phyloP scores from a whole-genome alignment of 2,329 filamentous ascomycete genomes.

The Pseudogymnoascus sp. region DNA sequence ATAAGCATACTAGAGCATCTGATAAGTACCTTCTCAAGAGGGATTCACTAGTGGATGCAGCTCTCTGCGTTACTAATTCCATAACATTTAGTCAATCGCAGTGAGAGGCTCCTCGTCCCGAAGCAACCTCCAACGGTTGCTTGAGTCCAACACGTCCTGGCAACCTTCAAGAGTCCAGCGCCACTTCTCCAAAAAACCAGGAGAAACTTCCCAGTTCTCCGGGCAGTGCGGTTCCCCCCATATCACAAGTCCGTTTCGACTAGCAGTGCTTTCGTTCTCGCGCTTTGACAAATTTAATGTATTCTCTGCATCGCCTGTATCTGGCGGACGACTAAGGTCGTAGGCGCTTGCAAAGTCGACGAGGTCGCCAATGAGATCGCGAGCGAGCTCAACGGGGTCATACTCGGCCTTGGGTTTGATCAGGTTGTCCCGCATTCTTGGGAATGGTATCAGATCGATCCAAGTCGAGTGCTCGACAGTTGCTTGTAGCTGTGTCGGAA shows the following conservation, averaged over 20 bases:
- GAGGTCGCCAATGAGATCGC: slow-evolving; percentile 19
- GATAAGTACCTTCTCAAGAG: too few species aligned
- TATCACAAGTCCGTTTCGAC: slow-evolving; percentile 15
- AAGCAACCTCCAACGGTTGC: slow-evolving; percentile 16
- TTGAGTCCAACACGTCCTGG: slow-evolving; percentile 15
- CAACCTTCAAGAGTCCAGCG: slow-evolving; percentile 16
- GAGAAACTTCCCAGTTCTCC: slow-evolving; percentile 17
- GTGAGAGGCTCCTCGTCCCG: slow-evolving; percentile 14
- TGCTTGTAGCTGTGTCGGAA: slow-evolving; percentile 13
- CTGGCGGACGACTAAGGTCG: neutral
- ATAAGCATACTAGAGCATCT: too few species aligned
- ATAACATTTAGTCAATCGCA: neutral
- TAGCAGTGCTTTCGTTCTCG: slow-evolving; percentile 14
- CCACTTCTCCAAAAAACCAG: slow-evolving; percentile 18
- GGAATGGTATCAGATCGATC: slow-evolving; percentile 15
- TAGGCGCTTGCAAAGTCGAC: slow-evolving; percentile 10
- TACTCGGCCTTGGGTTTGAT: slow-evolving; percentile 15
- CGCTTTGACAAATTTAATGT: slow-evolving; percentile 1
- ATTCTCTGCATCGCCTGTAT: neutral
- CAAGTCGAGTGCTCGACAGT: slow-evolving; percentile 13
- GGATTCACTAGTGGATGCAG: neutral
- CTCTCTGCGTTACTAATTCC: neutral
- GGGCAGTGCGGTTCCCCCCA: slow-evolving; percentile 18
- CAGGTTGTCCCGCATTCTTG: slow-evolving; percentile 17
- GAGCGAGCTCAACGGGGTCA: slow-evolving; percentile 15